These are phyloP conservation scores for Hanseniaspora lindneri DNA, from an alignment of 805 yeast genomes.

Conservation along the genomic window DNA sequence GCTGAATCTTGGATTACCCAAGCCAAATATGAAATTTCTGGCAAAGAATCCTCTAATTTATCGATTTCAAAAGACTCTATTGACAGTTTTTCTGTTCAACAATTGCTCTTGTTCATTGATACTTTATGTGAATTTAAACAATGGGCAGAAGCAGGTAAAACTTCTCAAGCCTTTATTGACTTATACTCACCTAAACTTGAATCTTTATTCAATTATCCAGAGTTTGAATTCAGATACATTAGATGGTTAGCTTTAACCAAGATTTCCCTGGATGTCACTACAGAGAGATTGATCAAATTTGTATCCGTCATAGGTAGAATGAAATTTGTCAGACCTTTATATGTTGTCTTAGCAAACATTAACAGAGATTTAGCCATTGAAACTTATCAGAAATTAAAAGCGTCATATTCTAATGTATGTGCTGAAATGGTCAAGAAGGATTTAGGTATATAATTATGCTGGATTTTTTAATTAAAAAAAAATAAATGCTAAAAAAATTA, in stretches of 20 bases:
- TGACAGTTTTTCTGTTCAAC: slow-evolving; percentile 53
- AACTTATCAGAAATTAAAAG: slow-evolving; percentile 50
- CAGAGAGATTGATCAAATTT: slow-evolving; percentile 54
- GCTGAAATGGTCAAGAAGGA: slow-evolving; percentile 74
- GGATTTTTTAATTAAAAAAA: too few relatives aligned
- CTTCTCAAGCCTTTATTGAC: slow-evolving; percentile 30
- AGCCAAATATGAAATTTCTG: slow-evolving; percentile 21
- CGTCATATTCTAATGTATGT: slow-evolving; percentile 75
- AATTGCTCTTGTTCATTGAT: slow-evolving; percentile 68
- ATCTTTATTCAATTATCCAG: slow-evolving; percentile 56
- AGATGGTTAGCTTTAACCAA: slow-evolving; percentile 50
- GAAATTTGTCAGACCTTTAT: slow-evolving; percentile 89
- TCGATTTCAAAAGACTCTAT: slow-evolving; percentile 24
- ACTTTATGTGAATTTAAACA: slow-evolving; percentile 43
- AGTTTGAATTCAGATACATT: slow-evolving; percentile 68
- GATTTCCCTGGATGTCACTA: slow-evolving; percentile 35
- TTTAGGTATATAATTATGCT: slow-evolving; percentile 36
- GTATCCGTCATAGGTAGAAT: slow-evolving; percentile 85
- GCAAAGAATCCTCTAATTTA: slow-evolving; percentile 30
- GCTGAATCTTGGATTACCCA: slow-evolving; percentile 53
- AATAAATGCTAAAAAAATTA: too few relatives aligned
- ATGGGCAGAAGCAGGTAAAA: slow-evolving; percentile 28
- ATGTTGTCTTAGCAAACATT: slow-evolving; percentile 49
- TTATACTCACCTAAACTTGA: slow-evolving; percentile 34
- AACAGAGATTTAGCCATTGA: slow-evolving; percentile 52